Percentiles rank a stretch among this genome's conserved stretches.
Evolutionary conservation across 2,329 filamentous ascomycete species (phyloP).

Genomic region (Diaporthe australafricana): DNA sequence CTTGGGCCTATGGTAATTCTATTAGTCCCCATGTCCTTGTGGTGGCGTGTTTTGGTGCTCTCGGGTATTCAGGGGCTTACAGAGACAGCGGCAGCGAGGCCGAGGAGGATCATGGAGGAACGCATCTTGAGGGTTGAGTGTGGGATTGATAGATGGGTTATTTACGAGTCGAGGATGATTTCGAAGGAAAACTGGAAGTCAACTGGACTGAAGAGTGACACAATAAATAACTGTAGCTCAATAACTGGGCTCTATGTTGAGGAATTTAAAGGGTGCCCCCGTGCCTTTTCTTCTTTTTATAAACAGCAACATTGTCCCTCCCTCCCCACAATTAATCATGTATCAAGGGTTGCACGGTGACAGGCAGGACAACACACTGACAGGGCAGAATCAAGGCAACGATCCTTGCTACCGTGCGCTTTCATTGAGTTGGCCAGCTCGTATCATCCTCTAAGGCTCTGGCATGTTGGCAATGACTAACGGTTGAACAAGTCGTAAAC

Average conservation of each 20-base stretch:
- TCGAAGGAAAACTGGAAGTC: not conserved
- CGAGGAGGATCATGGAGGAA: constrained; percentile 47
- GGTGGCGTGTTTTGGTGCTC: not conserved
- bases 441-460: constrained; percentile 15
- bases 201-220: constrained; percentile 1
- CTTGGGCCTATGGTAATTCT: constrained; percentile 37
- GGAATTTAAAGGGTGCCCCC: not conserved
- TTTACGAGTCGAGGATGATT: constrained; percentile 5
- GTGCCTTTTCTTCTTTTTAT: constrained; percentile 11
- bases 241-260: constrained; percentile 1
- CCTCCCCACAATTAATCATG: constrained; percentile 30
- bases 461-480: constrained; percentile 9
- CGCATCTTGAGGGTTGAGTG: constrained; percentile 42
- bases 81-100: constrained; percentile 47
- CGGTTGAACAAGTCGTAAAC: not conserved
- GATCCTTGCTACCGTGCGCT: constrained; percentile 19
- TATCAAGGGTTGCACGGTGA: constrained; percentile 25
- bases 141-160: not conserved
- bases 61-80: constrained; percentile 39
- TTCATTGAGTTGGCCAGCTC: constrained; percentile 28
- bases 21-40: not conserved
- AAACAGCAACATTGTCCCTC: constrained; percentile 20
- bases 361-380: constrained; percentile 15
- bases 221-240: constrained; percentile 21
- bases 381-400: constrained; percentile 29